Base-by-base conservation (phyloP, 2,329 filamentous ascomycete genomes). In the Plenodomus lindquistii region DNA sequence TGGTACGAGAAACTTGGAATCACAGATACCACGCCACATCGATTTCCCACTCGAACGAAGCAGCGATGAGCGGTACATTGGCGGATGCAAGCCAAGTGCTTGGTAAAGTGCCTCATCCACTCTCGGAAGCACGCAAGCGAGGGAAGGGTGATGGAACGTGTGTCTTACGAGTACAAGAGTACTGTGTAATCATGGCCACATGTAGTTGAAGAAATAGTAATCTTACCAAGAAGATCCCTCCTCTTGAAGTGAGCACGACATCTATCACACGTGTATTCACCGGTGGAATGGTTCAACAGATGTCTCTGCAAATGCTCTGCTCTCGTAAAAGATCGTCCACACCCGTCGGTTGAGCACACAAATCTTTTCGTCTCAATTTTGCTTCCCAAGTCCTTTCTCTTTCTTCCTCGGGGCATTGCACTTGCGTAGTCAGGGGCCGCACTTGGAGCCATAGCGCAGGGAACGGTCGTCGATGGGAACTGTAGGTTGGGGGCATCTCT, bases 221-320 rank as follows among this genome's bases (percentile, higher is more conserved):
- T 24, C 75, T 69, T 71, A 81, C 82, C 79, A 47, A 84, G 67
- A 36, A 86, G 69, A 65, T 86, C 84, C 20, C 78, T 80, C 37
- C 84, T 76, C 59, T 82, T 82, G 66, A 85, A 86, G 60, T 84
- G 81, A 21, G 82, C 81, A 47, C 78, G 77, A 54, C 84, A 87
- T 58, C 83, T 72, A 41, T 77, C 68, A 59, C 84, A 86, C 3
- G 81, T 84, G 50, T 77, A 77, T 37, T 80, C 78, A 11, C 70
- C 70, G 18, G 55, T 65, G 79, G 73, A 80, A 88, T 88, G 93
- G 69, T 97, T 97, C 55, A 97, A 76, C 73, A 97, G 89, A 75
- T 97, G 93, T 40, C 93, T 86, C 74, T 97, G 96, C 77, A 97
- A 78, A 77, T 97, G 93, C 74, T 97, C 93, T 7, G 93, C 93